Evolutionary conservation across 2,329 filamentous ascomycete genomes (phyloP).

Genomic region (Colletotrichum siamense): DNA sequence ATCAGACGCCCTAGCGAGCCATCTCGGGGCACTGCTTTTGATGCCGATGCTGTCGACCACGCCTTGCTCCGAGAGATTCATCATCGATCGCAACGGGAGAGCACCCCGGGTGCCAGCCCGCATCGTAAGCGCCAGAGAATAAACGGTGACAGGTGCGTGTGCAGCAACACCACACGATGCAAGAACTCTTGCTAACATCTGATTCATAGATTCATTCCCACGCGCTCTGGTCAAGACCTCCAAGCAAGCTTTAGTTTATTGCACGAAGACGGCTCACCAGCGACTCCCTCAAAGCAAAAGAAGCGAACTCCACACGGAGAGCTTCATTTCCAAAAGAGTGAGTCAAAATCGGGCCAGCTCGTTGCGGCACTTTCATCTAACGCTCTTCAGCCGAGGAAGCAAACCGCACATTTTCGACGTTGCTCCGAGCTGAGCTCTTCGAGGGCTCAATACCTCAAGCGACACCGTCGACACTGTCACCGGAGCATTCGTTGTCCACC

Average conservation of each 20-base stretch:
- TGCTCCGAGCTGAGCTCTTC: constrained; percentile 91
- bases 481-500: constrained; percentile 58
- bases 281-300: constrained; percentile 85
- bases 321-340: constrained; percentile 92
- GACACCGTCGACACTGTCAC: constrained; percentile 66
- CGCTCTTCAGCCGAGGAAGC: constrained; percentile 78
- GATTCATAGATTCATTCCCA: constrained; percentile 83
- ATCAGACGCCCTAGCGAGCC: constrained; percentile 40
- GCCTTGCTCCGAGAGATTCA: constrained; percentile 59
- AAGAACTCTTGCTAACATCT: neutral
- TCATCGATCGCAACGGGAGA: constrained; percentile 55
- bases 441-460: constrained; percentile 87
- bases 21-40: constrained; percentile 43
- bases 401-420: constrained; percentile 87
- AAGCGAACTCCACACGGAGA: constrained; percentile 88
- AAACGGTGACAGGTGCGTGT: constrained; percentile 64
- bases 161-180: neutral
- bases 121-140: constrained; percentile 65
- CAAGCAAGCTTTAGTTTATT: constrained; percentile 91
- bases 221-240: constrained; percentile 89
- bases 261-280: constrained; percentile 91
- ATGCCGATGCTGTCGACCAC: constrained; percentile 55
- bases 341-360: constrained; percentile 32
- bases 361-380: neutral
- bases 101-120: constrained; percentile 58